Base-by-base conservation (phyloP, 345 rosid genomes). In the Passiflora organensis region DNA sequence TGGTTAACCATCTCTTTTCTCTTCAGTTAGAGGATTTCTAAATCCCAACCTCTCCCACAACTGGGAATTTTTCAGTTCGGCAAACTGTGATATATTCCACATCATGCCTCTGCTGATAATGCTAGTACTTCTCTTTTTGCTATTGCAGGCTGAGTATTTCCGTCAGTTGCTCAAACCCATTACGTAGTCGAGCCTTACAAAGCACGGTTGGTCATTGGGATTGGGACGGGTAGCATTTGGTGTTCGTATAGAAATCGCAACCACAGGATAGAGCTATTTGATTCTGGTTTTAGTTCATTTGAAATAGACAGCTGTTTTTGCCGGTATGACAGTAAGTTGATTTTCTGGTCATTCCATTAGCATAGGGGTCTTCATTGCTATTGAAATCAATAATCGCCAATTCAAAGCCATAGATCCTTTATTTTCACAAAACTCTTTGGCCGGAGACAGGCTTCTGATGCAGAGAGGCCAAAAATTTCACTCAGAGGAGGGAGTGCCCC, bases 81-180 rank as follows among this genome's bases (percentile, higher is more conserved):
- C n/a, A n/a, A n/a, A n/a, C n/a, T n/a, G n/a, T n/a, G n/a, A n/a
- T n/a, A n/a, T n/a, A n/a, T n/a, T n/a, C n/a, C n/a, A n/a, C n/a
- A n/a, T n/a, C n/a, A 18, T 43, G 41, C 8, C 25, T 41, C 11
- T 2, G 6, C 51, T 47, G 12, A 6, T 70, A 6, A 45, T 54
- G 15, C 23, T 41, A 19, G 25, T 48, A 36, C 23, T 32, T 54
- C 45, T 43, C 11, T 36, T 24, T 64, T 72, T 63, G 48, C 21
- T 66, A 17, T 67, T 66, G 53, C 91, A 86, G 97, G 95, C 91
- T 32, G 97, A 86, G 63, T 89, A 89, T 67, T 89, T 89, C 73
- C 93, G 95, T 70, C 97, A 89, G 78, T 80, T 89, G 84, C 95
- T 89, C 56, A 89, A 89, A 60, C 97, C 97, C 60, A 95, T 89